Percentiles rank a stretch among this genome's conserved stretches.
Evolutionary conservation across 2,329 filamentous ascomycete genomes (phyloP).

Genomic region (Colletotrichum sojae): DNA sequence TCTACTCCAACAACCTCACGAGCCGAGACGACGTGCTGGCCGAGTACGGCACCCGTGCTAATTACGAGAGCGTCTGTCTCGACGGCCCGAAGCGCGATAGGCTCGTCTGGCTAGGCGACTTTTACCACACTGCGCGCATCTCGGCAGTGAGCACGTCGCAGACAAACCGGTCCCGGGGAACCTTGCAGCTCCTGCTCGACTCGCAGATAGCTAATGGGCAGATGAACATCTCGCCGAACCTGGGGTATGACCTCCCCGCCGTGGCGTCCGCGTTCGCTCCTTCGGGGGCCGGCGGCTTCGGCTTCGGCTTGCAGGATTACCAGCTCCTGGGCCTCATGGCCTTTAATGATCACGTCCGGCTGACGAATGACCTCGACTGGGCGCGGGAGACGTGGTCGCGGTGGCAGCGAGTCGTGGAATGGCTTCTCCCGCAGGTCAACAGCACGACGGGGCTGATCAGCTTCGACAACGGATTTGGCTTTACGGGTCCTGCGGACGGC

Average conservation of each 20-base stretch:
- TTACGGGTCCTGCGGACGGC: slow-evolving; percentile 38
- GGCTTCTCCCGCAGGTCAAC: slow-evolving; percentile 39
- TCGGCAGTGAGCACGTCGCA: slow-evolving; percentile 52
- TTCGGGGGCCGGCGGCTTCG: not conserved
- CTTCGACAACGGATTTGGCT: slow-evolving; percentile 29
- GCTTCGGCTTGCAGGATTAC: slow-evolving; percentile 40
- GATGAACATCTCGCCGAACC: slow-evolving; percentile 32
- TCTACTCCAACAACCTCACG: slow-evolving; percentile 49
- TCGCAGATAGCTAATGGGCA: slow-evolving; percentile 36
- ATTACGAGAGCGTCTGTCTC: slow-evolving; percentile 48
- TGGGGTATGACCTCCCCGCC: slow-evolving; percentile 38
- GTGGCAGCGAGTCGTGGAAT: slow-evolving; percentile 36
- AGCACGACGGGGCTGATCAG: slow-evolving; percentile 37
- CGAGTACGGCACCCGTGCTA: slow-evolving; percentile 54
- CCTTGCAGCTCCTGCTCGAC: slow-evolving; percentile 49
- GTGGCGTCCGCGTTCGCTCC: slow-evolving; percentile 11
- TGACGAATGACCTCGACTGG: slow-evolving; percentile 40
- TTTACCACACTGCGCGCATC: slow-evolving; percentile 56
- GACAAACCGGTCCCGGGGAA: slow-evolving; percentile 52
- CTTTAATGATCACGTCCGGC: slow-evolving; percentile 40
- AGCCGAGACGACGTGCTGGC: slow-evolving; percentile 47
- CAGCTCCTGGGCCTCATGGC: slow-evolving; percentile 43
- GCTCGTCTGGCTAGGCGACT: slow-evolving; percentile 73
- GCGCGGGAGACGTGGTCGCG: slow-evolving; percentile 37
- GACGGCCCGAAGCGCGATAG: slow-evolving; percentile 73